Base-by-base conservation (phyloP, 495 filamentous ascomycete genomes). In the Xylaria bambusicola region DNA sequence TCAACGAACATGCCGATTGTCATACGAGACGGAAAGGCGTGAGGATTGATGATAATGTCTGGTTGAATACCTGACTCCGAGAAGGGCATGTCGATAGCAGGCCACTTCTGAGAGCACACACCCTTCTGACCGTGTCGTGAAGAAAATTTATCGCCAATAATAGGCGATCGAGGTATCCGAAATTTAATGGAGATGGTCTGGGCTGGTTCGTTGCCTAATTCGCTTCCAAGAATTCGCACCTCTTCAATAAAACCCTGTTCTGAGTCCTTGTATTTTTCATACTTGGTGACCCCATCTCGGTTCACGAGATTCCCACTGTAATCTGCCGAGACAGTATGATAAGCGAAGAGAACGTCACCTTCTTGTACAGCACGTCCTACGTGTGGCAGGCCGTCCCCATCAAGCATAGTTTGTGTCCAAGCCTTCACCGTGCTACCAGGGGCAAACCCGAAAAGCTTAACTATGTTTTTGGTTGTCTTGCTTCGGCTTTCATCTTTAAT, bases 21-120 rank as follows among this genome's bases (percentile, higher is more conserved):
- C 94, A 98, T 98, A 74, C 94, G 93, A 56, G 94, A 98, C n/a
- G 94, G 94, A 83, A 98, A 98, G 73, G 94, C 94, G 82, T 98
- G 94, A 59, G 94, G 94, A 75, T 98, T 98, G 79, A 98, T 98
- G 71, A 98, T 98, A 66, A 96, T 80, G 73, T 98, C 94, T 3
- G 94, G 94, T 69, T 96, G 91, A 68, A 98, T 97, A 58, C 94
- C 94, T 44, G 89, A 90, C 77, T 98, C 94, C 21, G 91, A 92
- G 77, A 98, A 98, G 7, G 94, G 94, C 92, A 98, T 96, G 73
- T 98, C 92, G 52, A 89, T 76, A 0, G 86, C 79, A 7, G 94
- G 94, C 92, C 93, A 98, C 68, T 97, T 93, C 72, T 97, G 93
- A n/a, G 90, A 95, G 66, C 84, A 89, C 27, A 97, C 93, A 82